These are phyloP conservation scores for Bipolaris oryzae DNA, from an alignment of 2,329 filamentous ascomycete species.

Conservation along the genomic window DNA sequence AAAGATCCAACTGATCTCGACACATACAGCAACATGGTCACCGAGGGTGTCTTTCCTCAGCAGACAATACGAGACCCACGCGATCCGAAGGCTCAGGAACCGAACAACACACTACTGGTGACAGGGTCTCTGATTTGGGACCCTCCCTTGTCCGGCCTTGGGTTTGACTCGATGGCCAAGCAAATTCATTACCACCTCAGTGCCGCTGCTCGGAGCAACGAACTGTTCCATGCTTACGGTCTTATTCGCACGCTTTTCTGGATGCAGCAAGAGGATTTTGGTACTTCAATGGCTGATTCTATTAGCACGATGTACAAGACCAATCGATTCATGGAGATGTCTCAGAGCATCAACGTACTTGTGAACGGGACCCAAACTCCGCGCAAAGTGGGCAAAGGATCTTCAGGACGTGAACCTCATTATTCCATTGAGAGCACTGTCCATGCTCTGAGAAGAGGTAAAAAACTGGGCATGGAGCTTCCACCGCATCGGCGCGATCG, in stretches of 20 bases:
- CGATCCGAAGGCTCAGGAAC: constrained; percentile 52
- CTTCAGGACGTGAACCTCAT: constrained; percentile 33
- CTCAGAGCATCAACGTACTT: constrained; percentile 60
- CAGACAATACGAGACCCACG: constrained; percentile 56
- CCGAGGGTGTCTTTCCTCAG: constrained; percentile 58
- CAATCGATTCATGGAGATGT: constrained; percentile 65
- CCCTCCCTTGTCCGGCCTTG: constrained; percentile 53
- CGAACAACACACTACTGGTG: constrained; percentile 74
- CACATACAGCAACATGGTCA: constrained; percentile 60
- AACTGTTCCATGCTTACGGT: constrained; percentile 75
- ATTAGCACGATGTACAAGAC: constrained; percentile 62
- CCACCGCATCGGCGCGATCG: constrained; percentile 34
- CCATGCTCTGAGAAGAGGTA: constrained; percentile 28
- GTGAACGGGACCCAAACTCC: constrained; percentile 21
- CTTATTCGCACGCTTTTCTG: constrained; percentile 80
- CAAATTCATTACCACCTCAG: constrained; percentile 69
- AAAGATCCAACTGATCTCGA: constrained; percentile 31
- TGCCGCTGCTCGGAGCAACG: constrained; percentile 61
- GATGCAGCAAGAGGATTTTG: constrained; percentile 66
- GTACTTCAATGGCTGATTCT: constrained; percentile 63
- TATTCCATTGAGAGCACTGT: constrained; percentile 39
- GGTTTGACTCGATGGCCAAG: constrained; percentile 62
- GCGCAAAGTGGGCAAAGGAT: constrained; percentile 20
- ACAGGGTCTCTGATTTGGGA: constrained; percentile 47
- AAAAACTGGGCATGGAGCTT: constrained; percentile 29